phyloP scores from a whole-genome alignment of 768 basidiomycete species.

The Pholiota microspora region DNA sequence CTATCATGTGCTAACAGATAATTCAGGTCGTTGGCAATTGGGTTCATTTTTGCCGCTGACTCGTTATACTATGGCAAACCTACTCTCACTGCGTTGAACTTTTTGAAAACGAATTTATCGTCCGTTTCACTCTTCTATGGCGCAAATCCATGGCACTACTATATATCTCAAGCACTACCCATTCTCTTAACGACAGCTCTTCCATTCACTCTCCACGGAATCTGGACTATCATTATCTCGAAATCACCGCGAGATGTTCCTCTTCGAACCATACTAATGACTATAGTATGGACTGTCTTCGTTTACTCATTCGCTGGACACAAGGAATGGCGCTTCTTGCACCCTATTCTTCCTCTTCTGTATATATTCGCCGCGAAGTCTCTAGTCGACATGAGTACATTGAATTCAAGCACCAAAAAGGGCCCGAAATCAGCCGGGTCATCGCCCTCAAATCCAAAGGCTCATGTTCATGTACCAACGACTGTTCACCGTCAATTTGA shows the following conservation, averaged over 20 bases:
- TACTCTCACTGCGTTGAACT: slow-evolving; percentile 79
- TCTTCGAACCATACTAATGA: slow-evolving; percentile 43
- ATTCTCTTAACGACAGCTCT: slow-evolving; percentile 72
- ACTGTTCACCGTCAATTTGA: slow-evolving; percentile 10
- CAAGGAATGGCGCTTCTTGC: slow-evolving; percentile 98
- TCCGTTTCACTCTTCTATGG: slow-evolving; percentile 94
- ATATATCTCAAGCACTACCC: slow-evolving; percentile 82
- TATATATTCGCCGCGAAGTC: slow-evolving; percentile 78
- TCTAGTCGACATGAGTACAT: slow-evolving; percentile 45
- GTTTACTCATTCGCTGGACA: slow-evolving; percentile 84
- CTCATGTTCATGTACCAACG: neutral
- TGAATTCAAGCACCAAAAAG: neutral
- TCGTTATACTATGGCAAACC: slow-evolving; percentile 64
- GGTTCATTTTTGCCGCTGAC: slow-evolving; percentile 51
- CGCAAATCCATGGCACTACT: slow-evolving; percentile 82
- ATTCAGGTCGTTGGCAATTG: slow-evolving; percentile 24
- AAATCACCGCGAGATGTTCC: slow-evolving; percentile 24
- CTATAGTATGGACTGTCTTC: slow-evolving; percentile 57
- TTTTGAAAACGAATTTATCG: slow-evolving; percentile 80
- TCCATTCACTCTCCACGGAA: slow-evolving; percentile 70
- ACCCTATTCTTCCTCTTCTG: slow-evolving; percentile 83
- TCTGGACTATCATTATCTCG: slow-evolving; percentile 34
- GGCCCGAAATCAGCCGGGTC: slow-evolving; percentile 1
- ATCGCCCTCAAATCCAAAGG: neutral
- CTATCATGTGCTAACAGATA: neutral